Evolutionary conservation across 2,329 filamentous ascomycete species (phyloP).

Genomic region (Colletotrichum limetticola): DNA sequence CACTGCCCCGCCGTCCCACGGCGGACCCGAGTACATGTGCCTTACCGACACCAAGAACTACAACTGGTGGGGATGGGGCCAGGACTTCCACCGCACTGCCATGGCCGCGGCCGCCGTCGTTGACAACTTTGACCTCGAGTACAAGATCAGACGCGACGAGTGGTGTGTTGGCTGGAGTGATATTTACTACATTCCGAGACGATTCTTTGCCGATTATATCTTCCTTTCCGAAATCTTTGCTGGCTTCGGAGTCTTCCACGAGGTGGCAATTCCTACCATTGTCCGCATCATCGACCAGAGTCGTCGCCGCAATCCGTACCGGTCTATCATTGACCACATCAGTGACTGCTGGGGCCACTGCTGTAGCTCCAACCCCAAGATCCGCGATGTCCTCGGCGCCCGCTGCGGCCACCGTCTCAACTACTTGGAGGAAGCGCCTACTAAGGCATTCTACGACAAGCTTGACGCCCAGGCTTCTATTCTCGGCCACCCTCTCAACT

Average conservation of each 20-base stretch:
- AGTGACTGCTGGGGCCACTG: conserved; percentile 38
- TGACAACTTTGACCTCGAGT: conserved; percentile 37
- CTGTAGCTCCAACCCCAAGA: conserved; percentile 35
- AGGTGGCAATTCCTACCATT: conserved; percentile 46
- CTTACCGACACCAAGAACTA: conserved; percentile 36
- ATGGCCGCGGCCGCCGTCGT: conserved; percentile 34
- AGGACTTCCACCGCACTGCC: conserved; percentile 35
- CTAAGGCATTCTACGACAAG: conserved; percentile 33
- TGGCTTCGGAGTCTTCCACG: conserved; percentile 42
- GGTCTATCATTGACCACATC: conserved; percentile 32
- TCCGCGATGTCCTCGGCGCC: conserved; percentile 32
- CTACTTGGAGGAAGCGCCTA: conserved; percentile 31
- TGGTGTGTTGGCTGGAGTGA: conserved; percentile 47
- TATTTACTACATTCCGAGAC: conserved; percentile 47
- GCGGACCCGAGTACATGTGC: conserved; percentile 38
- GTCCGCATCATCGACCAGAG: conserved; percentile 44
- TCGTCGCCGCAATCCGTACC: conserved; percentile 34
- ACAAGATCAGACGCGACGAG: conserved; percentile 39
- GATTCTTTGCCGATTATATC: conserved; percentile 46
- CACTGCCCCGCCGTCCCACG: conserved; percentile 34
- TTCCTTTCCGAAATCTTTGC: conserved; percentile 41
- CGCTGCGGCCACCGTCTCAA: conserved; percentile 37
- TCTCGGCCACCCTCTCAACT: conserved; percentile 31
- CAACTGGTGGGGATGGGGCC: conserved; percentile 39
- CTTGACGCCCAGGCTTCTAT: conserved; percentile 28